Evolutionary conservation across 116 monocot genomes (phyloP), one percentile per base, ranked within the genome.

Genomic region (Cymodocea nodosa): DNA sequence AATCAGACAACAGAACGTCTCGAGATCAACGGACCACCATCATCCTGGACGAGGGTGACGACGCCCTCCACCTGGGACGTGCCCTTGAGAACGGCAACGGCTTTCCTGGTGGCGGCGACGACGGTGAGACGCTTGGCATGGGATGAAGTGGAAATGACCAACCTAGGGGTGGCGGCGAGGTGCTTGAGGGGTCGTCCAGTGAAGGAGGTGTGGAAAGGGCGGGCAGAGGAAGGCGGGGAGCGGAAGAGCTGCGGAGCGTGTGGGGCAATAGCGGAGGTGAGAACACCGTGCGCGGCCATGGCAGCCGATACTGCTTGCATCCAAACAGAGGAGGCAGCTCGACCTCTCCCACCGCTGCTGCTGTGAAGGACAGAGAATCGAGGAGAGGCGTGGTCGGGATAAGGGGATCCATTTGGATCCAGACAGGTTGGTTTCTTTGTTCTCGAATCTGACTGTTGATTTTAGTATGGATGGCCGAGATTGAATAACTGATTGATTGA

Each of bases 41-140:
- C 85, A n/a, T 89, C 93, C 57, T 93, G 93, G 59, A 57, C 0
- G 64, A 93, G 89, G 5, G 83, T 86, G 69, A 93, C 93, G 58
- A 93, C 81, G 67, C 93, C 93, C 79, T 89, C 89, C 23, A 86
- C 86, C 65, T 68, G 17, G 59, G 93, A 86, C 52, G 39, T 86
- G 2, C 93, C 93, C 77, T 93, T 93, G 61, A 93, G 89, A 15
- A 93, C 89, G 23, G 89, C 89, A 51, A 93, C 89, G 35, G 89
- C 89, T 82, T 86, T 93, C 81, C 89, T 89, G 56, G 73, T 34
- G 54, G 74, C 79, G 40, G 83, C 83, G 54, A 78, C 79, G 57
- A 89, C 62, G 39, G 57, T 68, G 67, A 79, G 65, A 35, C 70
- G 49, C 59, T 63, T 74, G 54, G 56, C n/a, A 8, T 63, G 9